These are phyloP conservation scores for Xerocomellus chrysenteron DNA, from an alignment of 768 basidiomycete genomes.

Conservation along the genomic window DNA sequence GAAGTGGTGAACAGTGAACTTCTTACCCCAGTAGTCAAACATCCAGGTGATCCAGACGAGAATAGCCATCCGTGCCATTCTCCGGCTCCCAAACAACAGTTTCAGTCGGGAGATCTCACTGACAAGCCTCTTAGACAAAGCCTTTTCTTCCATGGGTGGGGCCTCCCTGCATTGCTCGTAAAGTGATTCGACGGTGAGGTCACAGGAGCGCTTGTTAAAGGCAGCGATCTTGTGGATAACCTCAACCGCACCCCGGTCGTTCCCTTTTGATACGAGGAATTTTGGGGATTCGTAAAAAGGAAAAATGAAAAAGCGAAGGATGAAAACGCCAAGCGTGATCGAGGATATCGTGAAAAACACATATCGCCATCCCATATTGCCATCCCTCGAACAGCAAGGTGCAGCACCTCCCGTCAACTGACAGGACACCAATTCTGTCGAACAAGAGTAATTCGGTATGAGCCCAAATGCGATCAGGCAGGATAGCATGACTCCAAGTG, in stretches of 20 bases:
- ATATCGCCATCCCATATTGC: constrained; percentile 24
- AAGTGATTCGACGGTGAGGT: constrained; percentile 16
- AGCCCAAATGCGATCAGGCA: constrained; percentile 8
- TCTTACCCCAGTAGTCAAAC: constrained; percentile 14
- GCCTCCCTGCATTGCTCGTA: constrained; percentile 4
- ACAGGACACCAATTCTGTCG: constrained; percentile 10
- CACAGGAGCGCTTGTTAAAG: constrained; percentile 8
- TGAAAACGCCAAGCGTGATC: constrained; percentile 13
- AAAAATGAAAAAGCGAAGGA: constrained; percentile 16
- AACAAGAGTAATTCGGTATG: constrained; percentile 16
- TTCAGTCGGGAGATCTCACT: constrained; percentile 12
- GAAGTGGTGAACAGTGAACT: not conserved
- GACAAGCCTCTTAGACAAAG: not conserved
- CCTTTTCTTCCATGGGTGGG: not conserved
- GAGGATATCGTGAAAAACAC: constrained; percentile 5
- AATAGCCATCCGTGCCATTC: constrained; percentile 6
- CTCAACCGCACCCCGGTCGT: constrained; percentile 14
- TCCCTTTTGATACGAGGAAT: constrained; percentile 15
- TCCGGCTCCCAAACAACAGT: constrained; percentile 15
- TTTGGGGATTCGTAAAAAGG: constrained; percentile 16
- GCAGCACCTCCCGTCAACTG: constrained; percentile 4
- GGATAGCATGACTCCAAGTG: not conserved
- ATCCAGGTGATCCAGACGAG: constrained; percentile 16
- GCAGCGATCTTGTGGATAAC: constrained; percentile 14
- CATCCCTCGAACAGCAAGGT: constrained; percentile 17